Evolutionary conservation across 345 rosid genomes (phyloP).

Genomic region (Lumnitzera racemosa): DNA sequence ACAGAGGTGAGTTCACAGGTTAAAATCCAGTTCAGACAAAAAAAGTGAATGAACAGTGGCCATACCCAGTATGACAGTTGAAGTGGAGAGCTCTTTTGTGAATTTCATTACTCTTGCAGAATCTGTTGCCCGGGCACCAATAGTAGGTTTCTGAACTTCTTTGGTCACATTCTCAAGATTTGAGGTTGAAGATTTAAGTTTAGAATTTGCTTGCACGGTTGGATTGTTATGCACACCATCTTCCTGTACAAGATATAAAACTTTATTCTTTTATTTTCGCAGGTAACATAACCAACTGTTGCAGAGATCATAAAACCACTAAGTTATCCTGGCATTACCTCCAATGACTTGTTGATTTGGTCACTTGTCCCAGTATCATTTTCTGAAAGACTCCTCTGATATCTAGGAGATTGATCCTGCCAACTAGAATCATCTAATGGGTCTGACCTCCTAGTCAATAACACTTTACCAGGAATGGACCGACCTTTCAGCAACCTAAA

Average conservation of each 20-base stretch:
- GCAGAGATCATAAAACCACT: background rate
- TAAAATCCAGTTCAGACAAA: background rate
- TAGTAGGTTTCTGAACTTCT: constrained; percentile 41
- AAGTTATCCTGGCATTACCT: constrained; percentile 27
- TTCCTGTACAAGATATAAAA: constrained; percentile 31
- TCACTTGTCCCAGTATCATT: constrained; percentile 64
- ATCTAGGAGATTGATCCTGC: constrained; percentile 46
- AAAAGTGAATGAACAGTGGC: constrained; percentile 1
- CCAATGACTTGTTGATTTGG: constrained; percentile 30
- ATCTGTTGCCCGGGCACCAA: constrained; percentile 84
- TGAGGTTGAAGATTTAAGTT: constrained; percentile 38
- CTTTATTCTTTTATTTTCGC: background rate
- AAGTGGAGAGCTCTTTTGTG: constrained; percentile 66
- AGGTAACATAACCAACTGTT: no score
- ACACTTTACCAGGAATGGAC: constrained; percentile 84
- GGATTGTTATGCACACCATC: constrained; percentile 31
- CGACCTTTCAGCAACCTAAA: constrained; percentile 84
- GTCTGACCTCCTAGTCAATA: constrained; percentile 71
- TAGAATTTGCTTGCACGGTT: constrained; percentile 25
- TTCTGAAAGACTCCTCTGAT: constrained; percentile 64
- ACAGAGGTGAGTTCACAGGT: background rate
- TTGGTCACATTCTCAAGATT: constrained; percentile 34
- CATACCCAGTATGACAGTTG: constrained; percentile 76
- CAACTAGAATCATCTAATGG: constrained; percentile 34
- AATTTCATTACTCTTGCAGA: constrained; percentile 82